Evolutionary conservation across 2,329 filamentous ascomycete species (phyloP).

Genomic region (Orbilia ellipsospora): DNA sequence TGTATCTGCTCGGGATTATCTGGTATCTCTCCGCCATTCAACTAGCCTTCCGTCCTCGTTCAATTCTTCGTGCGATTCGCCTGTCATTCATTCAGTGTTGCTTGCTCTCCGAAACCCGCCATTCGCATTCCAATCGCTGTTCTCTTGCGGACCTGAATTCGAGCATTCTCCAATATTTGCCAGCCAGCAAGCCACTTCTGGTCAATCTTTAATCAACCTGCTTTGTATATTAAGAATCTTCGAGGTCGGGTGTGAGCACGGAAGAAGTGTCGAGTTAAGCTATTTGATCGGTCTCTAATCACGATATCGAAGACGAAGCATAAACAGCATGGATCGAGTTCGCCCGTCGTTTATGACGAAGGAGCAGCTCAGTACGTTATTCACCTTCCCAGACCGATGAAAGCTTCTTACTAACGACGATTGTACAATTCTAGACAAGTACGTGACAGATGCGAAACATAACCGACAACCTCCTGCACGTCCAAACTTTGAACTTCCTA

Average conservation of each 20-base stretch:
- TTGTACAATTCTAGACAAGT: constrained; percentile 24
- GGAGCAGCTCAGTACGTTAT: constrained; percentile 58
- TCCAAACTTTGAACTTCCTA: constrained; percentile 47
- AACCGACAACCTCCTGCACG: constrained; percentile 39
- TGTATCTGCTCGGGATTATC: constrained; percentile 20
- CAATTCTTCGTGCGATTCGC: constrained; percentile 22
- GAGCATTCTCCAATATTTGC: constrained; percentile 33
- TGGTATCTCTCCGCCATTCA: constrained; percentile 31
- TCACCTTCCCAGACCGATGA: background rate
- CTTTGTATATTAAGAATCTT: constrained; percentile 25
- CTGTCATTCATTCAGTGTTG: constrained; percentile 24
- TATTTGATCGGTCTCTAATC: background rate
- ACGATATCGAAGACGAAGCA: background rate
- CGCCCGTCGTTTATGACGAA: constrained; percentile 59
- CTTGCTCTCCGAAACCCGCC: constrained; percentile 23
- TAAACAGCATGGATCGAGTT: constrained; percentile 45
- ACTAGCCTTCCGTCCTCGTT: constrained; percentile 10
- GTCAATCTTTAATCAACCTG: constrained; percentile 15
- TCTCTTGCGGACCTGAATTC: constrained; percentile 16
- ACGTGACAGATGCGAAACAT: constrained; percentile 52
- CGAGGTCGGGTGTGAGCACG: constrained; percentile 8
- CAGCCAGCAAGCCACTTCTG: constrained; percentile 21
- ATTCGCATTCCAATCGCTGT: constrained; percentile 39
- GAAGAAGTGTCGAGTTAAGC: background rate
- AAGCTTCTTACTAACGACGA: constrained; percentile 6